phyloP scores from a whole-genome alignment of 176 grass and related monocot genomes.

The Ensete ventricosum region DNA sequence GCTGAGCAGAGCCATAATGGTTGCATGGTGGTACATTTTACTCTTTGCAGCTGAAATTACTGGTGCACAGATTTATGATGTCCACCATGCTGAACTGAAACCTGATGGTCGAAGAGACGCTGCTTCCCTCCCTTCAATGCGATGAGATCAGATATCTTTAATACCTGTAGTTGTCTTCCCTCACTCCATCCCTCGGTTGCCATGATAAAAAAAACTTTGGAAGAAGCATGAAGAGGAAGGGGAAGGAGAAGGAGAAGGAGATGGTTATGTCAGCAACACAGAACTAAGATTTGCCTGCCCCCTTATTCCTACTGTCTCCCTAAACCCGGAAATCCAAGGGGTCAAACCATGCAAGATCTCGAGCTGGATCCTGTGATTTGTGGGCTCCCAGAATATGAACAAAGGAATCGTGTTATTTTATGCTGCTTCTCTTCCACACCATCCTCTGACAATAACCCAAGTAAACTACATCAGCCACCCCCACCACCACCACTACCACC shows the following conservation, averaged over 20 bases:
- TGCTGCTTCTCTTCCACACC: background rate
- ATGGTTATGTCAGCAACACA: too few relatives aligned
- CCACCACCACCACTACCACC: too few relatives aligned
- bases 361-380: background rate
- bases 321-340: background rate
- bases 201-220: too few relatives aligned
- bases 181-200: too few relatives aligned
- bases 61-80: background rate
- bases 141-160: too few relatives aligned
- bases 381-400: background rate
- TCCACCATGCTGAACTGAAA: background rate
- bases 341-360: background rate
- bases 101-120: too few relatives aligned
- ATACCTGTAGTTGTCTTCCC: too few relatives aligned
- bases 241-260: too few relatives aligned
- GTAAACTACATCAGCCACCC: background rate
- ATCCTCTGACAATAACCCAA: background rate
- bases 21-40: background rate
- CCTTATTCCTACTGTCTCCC: background rate
- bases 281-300: too few relatives aligned
- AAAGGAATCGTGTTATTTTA: background rate
- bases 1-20: conserved; percentile 4
- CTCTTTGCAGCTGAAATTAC: background rate
- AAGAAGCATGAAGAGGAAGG: too few relatives aligned
- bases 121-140: too few relatives aligned